Evolutionary conservation across 345 rosid genomes (phyloP).

Genomic region (Gossypium australe): DNA sequence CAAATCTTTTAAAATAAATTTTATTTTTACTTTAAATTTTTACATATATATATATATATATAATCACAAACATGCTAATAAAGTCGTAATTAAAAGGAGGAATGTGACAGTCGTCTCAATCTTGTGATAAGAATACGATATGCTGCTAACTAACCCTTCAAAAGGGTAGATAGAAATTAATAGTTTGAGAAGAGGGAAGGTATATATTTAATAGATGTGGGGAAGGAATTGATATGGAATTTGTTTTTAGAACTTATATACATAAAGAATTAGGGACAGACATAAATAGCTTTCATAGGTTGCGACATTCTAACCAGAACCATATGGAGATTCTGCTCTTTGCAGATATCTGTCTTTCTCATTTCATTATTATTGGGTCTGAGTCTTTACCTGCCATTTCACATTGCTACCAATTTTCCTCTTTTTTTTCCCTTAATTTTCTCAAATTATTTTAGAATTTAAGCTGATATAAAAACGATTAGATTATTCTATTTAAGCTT

Average conservation of each 20-base stretch:
- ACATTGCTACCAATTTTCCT: not conserved
- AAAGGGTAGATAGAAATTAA: not conserved
- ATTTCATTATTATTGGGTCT: not conserved
- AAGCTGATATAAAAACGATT: not conserved
- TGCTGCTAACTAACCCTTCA: not conserved
- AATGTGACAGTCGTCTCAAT: too few species aligned
- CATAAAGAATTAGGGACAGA: not conserved
- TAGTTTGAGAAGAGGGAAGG: not conserved
- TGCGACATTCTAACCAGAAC: slow-evolving; percentile 27
- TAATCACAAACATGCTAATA: too few species aligned
- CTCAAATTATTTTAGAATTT: too few species aligned
- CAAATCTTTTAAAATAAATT: too few species aligned
- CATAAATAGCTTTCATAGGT: slow-evolving; percentile 14
- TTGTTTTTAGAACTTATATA: not conserved
- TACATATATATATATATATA: too few species aligned
- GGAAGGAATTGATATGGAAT: not conserved
- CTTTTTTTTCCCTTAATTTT: too few species aligned
- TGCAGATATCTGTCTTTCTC: slow-evolving; percentile 19
- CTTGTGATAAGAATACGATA: too few species aligned
- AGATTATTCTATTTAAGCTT: too few species aligned
- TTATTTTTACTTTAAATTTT: too few species aligned
- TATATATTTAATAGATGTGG: slow-evolving; percentile 9
- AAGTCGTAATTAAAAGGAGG: too few species aligned
- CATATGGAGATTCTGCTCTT: slow-evolving; percentile 1
- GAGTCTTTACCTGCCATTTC: not conserved